Percentiles rank a stretch among this genome's conserved stretches.
Evolutionary conservation across 352 stramenopile species (phyloP).

Genomic region (Pythium aristosporum): DNA sequence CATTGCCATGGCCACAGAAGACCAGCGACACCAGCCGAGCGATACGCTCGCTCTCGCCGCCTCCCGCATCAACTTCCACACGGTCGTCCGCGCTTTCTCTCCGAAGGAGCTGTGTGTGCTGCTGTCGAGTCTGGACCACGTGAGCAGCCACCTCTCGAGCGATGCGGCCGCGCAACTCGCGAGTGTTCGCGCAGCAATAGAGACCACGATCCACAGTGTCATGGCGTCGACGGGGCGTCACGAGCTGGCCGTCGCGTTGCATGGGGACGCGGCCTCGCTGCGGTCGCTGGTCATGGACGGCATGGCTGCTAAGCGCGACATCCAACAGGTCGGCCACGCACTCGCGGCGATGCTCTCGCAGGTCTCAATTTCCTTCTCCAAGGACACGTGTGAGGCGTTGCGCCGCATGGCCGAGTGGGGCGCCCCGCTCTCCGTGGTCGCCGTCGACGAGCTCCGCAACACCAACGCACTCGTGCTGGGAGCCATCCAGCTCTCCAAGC

Average conservation of each 20-base stretch:
- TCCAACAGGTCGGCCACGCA: slow-evolving; percentile 10
- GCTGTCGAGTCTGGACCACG: slow-evolving; percentile 1
- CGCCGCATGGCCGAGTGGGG: slow-evolving; percentile 13
- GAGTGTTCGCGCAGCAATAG: not conserved
- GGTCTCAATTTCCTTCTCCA: not conserved
- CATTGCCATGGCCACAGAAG: not conserved
- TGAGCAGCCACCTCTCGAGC: not conserved
- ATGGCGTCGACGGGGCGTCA: not conserved
- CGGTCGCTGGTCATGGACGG: slow-evolving; percentile 6
- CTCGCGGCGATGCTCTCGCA: slow-evolving; percentile 3
- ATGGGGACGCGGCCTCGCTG: slow-evolving; percentile 3
- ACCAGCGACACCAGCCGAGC: slow-evolving; percentile 4
- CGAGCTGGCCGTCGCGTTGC: slow-evolving; percentile 7
- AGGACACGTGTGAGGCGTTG: slow-evolving; percentile 11
- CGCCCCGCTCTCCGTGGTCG: not conserved
- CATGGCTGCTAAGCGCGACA: slow-evolving; percentile 7
- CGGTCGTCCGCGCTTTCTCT: slow-evolving; percentile 1
- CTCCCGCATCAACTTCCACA: not conserved
- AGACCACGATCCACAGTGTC: not conserved
- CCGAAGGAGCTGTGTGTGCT: slow-evolving; percentile 8
- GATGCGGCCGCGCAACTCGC: slow-evolving; percentile 1
- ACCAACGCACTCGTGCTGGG: slow-evolving; percentile 5
- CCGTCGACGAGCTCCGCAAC: slow-evolving; percentile 1
- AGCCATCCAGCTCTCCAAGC: slow-evolving; percentile 1
- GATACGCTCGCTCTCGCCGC: not conserved